Conservation (phyloP, 2,329 filamentous ascomycete species). For the Verticillium albo-atrum region DNA sequence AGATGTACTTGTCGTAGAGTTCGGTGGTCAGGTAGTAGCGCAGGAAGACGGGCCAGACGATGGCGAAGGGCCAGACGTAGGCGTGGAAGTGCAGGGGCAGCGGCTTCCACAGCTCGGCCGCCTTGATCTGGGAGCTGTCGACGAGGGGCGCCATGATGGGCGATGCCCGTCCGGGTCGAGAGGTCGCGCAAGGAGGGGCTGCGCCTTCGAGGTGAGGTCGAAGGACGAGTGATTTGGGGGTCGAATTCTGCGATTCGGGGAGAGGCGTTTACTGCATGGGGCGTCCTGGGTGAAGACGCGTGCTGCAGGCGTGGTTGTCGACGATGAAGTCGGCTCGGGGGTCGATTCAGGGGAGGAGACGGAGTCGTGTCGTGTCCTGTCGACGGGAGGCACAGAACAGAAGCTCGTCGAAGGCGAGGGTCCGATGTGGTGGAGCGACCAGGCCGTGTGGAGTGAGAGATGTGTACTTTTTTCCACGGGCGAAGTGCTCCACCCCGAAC, state of each 20-base stretch:
- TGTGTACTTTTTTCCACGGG: not conserved
- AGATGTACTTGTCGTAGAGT: slow-evolving; percentile 86
- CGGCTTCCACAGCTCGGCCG: slow-evolving; percentile 83
- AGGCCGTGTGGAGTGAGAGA: not conserved
- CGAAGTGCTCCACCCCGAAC: not conserved
- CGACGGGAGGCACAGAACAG: not conserved
- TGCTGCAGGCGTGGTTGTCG: not conserved
- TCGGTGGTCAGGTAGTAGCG: slow-evolving; percentile 79
- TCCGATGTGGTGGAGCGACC: not conserved
- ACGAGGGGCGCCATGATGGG: slow-evolving; percentile 71
- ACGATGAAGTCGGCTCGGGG: not conserved
- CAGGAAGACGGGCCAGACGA: slow-evolving; percentile 90
- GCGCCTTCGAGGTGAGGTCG: not conserved
- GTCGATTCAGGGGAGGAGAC: not conserved
- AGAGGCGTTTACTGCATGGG: not conserved
- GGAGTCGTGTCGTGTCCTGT: not conserved
- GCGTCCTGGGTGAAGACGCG: not conserved
- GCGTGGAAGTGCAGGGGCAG: slow-evolving; percentile 75
- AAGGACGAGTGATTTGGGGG: too few relatives aligned
- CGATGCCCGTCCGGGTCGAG: not conserved
- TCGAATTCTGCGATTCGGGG: not conserved
- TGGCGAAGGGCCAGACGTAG: slow-evolving; percentile 89
- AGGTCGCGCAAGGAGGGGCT: not conserved
- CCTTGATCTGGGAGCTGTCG: slow-evolving; percentile 84
- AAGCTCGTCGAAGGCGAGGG: not conserved